Evolutionary conservation across 805 yeast species (phyloP), one percentile per base, ranked within the genome.

Genomic region (Monosporozyma yasuniensis): DNA sequence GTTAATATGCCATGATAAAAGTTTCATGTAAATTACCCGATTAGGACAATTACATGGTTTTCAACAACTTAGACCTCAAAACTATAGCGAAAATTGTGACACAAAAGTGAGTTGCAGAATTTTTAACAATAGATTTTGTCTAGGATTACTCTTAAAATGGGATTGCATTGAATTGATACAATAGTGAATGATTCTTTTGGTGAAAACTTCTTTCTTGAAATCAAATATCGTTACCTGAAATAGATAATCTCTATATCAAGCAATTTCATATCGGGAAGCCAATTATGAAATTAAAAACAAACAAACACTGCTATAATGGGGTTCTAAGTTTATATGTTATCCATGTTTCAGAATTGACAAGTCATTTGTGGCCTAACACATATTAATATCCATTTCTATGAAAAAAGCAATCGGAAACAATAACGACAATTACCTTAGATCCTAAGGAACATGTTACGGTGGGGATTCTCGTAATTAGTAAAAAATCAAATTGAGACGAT

Each of bases 1-100:
- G 4, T 7, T 3, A 37, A 21, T 23, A 11, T 16, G 30, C n/a
- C 12, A 35, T 25, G n/a, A 28, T 14, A 16, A 22, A 27, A 7
- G 53, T 58, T 56, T 56, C 60, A 56, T 57, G 61, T 58, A 54
- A 42, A 49, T 57, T 48, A 39, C 63, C 56, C 14, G 37, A 52
- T 51, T 44, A 22, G 60, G 63, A 48, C 54, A 56, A 52, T 54
- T 47, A 47, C 50, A 47, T 21, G 43, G 14, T 34, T 19, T 47
- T 5, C 35, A 34, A 32, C 45, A 32, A 38, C 14, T 34, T 34
- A 16, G 37, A 22, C 32, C 30, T 35, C 28, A 46, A 42, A 44
- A 43, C 3, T 21, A 38, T 38, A 38, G 11, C 3, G n/a, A 10
- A 19, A 34, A 56, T 50, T 5, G 8, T 21, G n/a, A 22, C 9